Conservation (phyloP, 345 rosid species). For the Moricandia moricandioides region DNA sequence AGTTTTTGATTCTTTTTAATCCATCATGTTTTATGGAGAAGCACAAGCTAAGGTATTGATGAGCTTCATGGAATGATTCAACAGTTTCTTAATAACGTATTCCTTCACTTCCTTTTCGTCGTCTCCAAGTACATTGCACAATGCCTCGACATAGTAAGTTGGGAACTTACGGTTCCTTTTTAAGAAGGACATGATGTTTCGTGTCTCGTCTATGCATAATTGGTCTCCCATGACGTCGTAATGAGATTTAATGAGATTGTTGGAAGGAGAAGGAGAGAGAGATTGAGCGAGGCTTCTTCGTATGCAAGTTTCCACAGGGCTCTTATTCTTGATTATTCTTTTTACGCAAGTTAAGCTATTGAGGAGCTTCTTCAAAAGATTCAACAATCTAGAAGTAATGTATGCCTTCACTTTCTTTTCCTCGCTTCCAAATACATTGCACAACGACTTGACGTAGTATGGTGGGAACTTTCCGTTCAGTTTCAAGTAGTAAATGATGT, state of each 20-base stretch:
- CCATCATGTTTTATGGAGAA: not conserved
- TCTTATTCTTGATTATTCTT: not conserved
- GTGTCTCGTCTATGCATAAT: not conserved
- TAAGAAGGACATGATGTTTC: not conserved
- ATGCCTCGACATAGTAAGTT: slow-evolving; percentile 10
- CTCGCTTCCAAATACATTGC: not conserved
- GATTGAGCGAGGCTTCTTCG: not conserved
- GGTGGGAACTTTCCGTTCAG: not conserved
- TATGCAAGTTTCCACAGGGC: not conserved
- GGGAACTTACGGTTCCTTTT: not conserved
- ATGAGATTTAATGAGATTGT: not conserved
- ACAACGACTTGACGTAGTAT: not conserved
- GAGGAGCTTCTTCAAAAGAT: not conserved
- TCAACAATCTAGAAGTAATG: not conserved
- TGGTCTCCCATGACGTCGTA: not conserved
- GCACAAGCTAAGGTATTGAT: not conserved
- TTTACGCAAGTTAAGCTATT: not conserved
- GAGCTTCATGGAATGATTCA: not conserved
- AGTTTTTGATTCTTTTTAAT: not conserved
- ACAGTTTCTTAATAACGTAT: slow-evolving; percentile 9
- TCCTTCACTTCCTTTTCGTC: slow-evolving; percentile 16
- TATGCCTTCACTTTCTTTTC: not conserved
- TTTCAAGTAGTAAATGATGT: not conserved
- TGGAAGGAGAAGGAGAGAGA: not conserved
- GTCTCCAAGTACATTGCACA: slow-evolving; percentile 24